Evolutionary conservation across 2,329 filamentous ascomycete species (phyloP), one percentile per base, ranked within the genome.

Genomic region (Podosphaera leucotricha): DNA sequence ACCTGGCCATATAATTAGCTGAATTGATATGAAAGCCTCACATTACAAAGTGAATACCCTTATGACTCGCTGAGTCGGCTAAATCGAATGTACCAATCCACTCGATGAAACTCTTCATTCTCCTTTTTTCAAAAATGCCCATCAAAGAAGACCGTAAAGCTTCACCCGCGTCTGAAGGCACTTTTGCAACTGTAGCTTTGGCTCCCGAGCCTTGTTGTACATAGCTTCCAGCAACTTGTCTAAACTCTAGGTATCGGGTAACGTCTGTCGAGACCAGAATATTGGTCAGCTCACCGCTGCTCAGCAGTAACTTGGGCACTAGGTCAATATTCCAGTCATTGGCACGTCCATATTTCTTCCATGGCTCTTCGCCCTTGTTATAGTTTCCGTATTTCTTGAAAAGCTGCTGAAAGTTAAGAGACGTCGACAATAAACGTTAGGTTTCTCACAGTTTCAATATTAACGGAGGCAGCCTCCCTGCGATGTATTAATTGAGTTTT

Each of bases 311-410:
- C 72, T 98, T 98, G 54, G 90, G 87, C 41, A 98, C 86, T 49
- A 98, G 73, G 61, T 98, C 92, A 64, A 98, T 92, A 70, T 94
- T 95, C 90, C 90, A 98, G 72, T 95, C 87, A 66, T 94, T 94
- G 61, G 77, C 70, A 48, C 90, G 80, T 56, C 87, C 87, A 62
- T 94, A 95, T 65, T 93, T 86, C 70, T 92, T 87, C 90, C 90
- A 95, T 53, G 87, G 86, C 69, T 94, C 82, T 59, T 85, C 78
- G 54, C 80, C 82, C 49, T 71, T 61, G 47, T 66, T 61, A 60
- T 75, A 82, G 68, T 90, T 90, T 61, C 83, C 82, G 63, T 93
- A 92, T 63, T 86, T 92, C 69, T 90, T 92, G 74, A 92, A 95
- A 56, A 98, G 80, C 84, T 92, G 52, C 35, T 24, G 41, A 24